A percentile compares a stretch with the other conserved stretches of the same genome.
Evolutionary conservation across 1,139 yeast genomes (phyloP).

Genomic region (Saccharomycopsis crataegensis): DNA sequence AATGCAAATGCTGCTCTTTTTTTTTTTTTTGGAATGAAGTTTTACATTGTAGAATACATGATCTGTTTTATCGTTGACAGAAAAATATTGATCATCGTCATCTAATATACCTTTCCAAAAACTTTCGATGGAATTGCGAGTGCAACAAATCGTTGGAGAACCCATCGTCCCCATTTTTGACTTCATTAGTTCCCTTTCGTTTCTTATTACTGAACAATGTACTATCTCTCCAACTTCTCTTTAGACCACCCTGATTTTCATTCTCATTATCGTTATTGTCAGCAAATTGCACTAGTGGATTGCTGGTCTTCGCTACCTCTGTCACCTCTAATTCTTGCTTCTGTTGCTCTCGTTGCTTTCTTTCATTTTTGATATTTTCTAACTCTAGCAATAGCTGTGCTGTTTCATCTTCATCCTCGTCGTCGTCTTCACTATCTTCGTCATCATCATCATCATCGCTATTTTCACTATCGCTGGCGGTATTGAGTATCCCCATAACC

Average conservation of each 20-base stretch:
- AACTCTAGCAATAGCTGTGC: slow-evolving; percentile 19
- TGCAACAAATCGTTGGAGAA: slow-evolving; percentile 60
- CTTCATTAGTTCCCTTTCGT: slow-evolving; percentile 8
- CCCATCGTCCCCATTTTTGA: slow-evolving; percentile 23
- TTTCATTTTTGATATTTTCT: slow-evolving; percentile 22
- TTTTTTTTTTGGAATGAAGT: neutral
- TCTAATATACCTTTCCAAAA: slow-evolving; percentile 32
- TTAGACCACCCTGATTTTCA: slow-evolving; percentile 23
- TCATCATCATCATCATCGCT: neutral
- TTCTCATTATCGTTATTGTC: slow-evolving; percentile 16
- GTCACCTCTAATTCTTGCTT: slow-evolving; percentile 21
- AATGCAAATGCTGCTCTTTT: neutral
- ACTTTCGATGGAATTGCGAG: slow-evolving; percentile 65
- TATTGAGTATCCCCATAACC: neutral
- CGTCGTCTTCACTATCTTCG: neutral
- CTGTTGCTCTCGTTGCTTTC: slow-evolving; percentile 22
- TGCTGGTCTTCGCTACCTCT: slow-evolving; percentile 19
- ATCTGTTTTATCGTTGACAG: neutral
- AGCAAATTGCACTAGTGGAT: neutral
- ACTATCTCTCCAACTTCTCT: slow-evolving; percentile 51
- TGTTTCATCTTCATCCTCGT: slow-evolving; percentile 22
- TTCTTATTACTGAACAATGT: slow-evolving; percentile 33
- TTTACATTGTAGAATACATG: neutral
- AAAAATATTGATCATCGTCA: neutral
- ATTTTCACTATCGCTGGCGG: neutral